Evolutionary conservation across 2,329 filamentous ascomycete genomes (phyloP), one percentile per base, ranked within the genome.

Genomic region (Neofusicoccum kwambonambiense): DNA sequence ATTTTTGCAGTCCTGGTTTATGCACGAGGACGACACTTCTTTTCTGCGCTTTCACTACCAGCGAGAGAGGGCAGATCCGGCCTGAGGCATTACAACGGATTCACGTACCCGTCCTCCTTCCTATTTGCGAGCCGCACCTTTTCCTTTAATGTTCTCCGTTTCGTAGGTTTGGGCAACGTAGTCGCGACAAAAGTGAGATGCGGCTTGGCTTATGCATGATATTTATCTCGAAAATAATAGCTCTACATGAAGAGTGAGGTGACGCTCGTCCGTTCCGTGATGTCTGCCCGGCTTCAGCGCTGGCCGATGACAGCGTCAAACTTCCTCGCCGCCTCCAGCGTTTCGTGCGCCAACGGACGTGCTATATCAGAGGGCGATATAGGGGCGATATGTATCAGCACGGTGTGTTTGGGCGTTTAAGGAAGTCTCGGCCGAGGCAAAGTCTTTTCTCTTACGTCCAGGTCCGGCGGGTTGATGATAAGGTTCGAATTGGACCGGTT

Each of bases 101-200:
- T 22, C 41, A 60, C 31, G 56, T 60, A 35, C 41, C 41, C 56
- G 56, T 44, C 56, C 56, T 60, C 41, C 41, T 6, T 37, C 31
- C 42, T 54, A n/a, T 37, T 34, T 35, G 56, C 56, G 56, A 60
- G 56, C 56, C 42, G 56, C 56, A 60, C 56, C 42, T 60, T 60
- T 60, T 60, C 54, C 56, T 60, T 60, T 60, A 60, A 60, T 60
- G 56, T 60, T 60, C 52, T 42, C 22, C 47, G 42, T 60, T 60
- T 60, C 56, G 56, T 60, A 60, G 56, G 56, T 60, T 60, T 60
- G 56, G 56, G 42, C 56, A 60, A 60, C 56, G 56, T 60, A 60
- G 56, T 60, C 56, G 56, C 56, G 39, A 60, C 56, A 60, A 60
- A 60, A 60, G 56, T 60, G 56, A 58, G 54, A 60, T 47, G 56